Conservation (phyloP, 306 rosid genomes). For the Prunus kanzakura region DNA sequence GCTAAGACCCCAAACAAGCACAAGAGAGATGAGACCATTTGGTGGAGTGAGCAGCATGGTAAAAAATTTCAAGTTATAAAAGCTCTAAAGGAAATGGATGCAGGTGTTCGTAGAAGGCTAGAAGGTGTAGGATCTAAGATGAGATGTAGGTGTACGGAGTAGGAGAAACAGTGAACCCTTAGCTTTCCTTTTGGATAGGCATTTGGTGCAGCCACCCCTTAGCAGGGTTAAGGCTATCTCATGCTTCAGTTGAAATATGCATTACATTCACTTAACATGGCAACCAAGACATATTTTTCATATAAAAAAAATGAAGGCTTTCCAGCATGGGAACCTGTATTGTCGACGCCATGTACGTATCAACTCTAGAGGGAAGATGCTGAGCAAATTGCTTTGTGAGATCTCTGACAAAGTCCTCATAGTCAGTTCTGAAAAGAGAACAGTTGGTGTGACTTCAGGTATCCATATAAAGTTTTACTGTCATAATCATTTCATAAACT, state of each 20-base stretch:
- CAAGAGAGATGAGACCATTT: too few species aligned
- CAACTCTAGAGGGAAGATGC: conserved; percentile 76
- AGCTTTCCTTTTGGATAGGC: too few species aligned
- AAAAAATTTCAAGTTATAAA: not conserved
- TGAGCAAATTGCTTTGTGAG: conserved; percentile 69
- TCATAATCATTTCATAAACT: conserved; percentile 14
- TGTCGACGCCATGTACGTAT: conserved; percentile 72
- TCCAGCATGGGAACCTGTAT: conserved; percentile 56
- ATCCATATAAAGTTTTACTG: not conserved
- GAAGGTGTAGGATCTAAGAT: not conserved
- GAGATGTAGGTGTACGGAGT: not conserved
- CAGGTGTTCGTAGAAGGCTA: not conserved
- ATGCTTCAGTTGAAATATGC: not conserved
- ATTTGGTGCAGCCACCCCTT: too few species aligned
- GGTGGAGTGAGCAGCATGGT: too few species aligned
- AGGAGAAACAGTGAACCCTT: not conserved
- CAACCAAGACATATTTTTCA: not conserved
- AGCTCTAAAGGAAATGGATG: not conserved
- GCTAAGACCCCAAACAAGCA: too few species aligned
- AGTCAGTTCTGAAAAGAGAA: conserved; percentile 63
- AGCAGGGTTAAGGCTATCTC: not conserved
- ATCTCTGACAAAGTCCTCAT: conserved; percentile 77
- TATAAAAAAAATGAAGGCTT: not conserved
- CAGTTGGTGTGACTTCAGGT: conserved; percentile 5
- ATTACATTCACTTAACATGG: not conserved